Base-by-base conservation (phyloP, 106 monocot species). In the Dendrobium catenatum region DNA sequence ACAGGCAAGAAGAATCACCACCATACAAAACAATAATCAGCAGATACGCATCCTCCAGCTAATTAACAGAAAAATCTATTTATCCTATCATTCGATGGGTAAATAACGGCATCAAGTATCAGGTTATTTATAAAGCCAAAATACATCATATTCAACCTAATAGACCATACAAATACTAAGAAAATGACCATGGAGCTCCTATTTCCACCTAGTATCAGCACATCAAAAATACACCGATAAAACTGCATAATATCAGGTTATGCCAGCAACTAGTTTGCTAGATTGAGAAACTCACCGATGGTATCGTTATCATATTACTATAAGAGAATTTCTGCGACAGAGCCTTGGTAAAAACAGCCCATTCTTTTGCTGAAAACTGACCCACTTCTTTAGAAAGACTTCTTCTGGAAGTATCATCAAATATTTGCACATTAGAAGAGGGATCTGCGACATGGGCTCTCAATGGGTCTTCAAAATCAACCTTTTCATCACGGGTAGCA, bases 381-480 rank as follows among this genome's bases (percentile, higher is more conserved):
- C 58, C 47, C 9, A 77, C 80, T 82, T 77, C 79, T 18, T 70
- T 43, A 59, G 82, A 51, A 51, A 51, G 5, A 6, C 44, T 81
- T 48, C 73, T 82, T 79, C 37, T 79, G 3, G 49, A 74, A n/a
- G 56, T 59, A 80, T 29, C 16, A 55, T 20, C 18, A 16, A 44
- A 20, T 9, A 58, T 27, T 68, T 51, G 55, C 51, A 19, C 37
- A 37, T 77, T 68, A 18, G 37, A 20, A 51, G 6, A 22, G 4
- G 47, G 29, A 43, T 26, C 78, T 40, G 37, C 16, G 31, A n/a
- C 80, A 68, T 43, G 16, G 31, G 5, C 72, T 56, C 86, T 68
- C 80, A 86, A 72, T 26, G 86, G 86, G 59, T 86, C 86, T 58
- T 80, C 76, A 77, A 70, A 77, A 55, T 80, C 83, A 80, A 55